These are phyloP conservation scores for Petrea volubilis DNA, from an alignment of 257 asterid species.

Conservation along the genomic window DNA sequence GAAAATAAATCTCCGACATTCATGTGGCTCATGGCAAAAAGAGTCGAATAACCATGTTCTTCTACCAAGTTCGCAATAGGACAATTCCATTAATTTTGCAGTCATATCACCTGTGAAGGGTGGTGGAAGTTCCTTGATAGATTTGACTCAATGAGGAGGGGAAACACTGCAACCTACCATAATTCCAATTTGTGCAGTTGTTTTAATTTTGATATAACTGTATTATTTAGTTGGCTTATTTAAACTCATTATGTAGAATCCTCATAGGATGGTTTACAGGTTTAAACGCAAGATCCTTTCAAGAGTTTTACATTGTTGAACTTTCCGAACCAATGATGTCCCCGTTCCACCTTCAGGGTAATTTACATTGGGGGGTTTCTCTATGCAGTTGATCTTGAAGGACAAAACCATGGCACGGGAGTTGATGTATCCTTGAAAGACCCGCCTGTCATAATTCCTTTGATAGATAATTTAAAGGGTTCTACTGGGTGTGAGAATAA, in stretches of 20 bases:
- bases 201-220: not conserved
- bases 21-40: not conserved
- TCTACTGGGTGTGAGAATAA: constrained; percentile 21
- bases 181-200: constrained; percentile 1
- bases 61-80: not conserved
- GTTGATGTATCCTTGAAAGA: constrained; percentile 22
- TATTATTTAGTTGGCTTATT: constrained; percentile 11
- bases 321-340: constrained; percentile 12
- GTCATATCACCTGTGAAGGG: not conserved
- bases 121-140: not conserved
- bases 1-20: not conserved
- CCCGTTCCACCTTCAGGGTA: constrained; percentile 5
- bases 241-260: constrained; percentile 12
- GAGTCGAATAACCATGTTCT: not conserved
- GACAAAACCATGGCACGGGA: constrained; percentile 22
- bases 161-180: not conserved
- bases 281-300: constrained; percentile 4
- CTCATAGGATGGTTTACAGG: not conserved
- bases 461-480: constrained; percentile 8
- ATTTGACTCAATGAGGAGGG: constrained; percentile 12
- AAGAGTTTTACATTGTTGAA: not conserved
- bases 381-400: constrained; percentile 39
- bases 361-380: constrained; percentile 18
- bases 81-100: not conserved
- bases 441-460: constrained; percentile 15